Evolutionary conservation across 345 rosid species (phyloP).

Genomic region (Viola odorata): DNA sequence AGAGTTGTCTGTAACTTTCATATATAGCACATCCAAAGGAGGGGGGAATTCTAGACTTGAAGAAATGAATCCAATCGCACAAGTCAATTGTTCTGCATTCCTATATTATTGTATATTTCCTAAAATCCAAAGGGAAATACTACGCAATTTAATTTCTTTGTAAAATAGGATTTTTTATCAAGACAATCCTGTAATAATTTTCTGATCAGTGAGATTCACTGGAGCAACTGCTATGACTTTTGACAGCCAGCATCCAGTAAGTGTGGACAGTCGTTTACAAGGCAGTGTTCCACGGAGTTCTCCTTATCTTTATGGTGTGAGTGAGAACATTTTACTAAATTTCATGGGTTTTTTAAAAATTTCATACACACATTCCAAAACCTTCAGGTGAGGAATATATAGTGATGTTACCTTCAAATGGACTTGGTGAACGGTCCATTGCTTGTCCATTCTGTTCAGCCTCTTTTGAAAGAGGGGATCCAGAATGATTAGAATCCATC

Average conservation of each 20-base stretch:
- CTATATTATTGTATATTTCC: no score
- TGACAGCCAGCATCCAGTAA: neutral
- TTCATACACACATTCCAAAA: conserved; percentile 1
- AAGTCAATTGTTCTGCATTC: no score
- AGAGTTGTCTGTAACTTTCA: no score
- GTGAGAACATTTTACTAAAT: neutral
- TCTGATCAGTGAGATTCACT: neutral
- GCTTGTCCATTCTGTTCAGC: conserved; percentile 65
- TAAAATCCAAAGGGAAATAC: no score
- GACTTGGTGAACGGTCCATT: conserved; percentile 57
- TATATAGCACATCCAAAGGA: no score
- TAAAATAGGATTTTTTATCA: no score
- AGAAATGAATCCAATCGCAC: no score
- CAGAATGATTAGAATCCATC: conserved; percentile 58
- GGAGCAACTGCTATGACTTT: neutral
- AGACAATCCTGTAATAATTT: no score
- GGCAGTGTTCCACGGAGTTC: neutral
- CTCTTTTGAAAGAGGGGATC: conserved; percentile 79
- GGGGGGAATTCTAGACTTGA: no score
- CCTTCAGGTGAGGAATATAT: neutral
- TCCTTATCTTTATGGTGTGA: neutral
- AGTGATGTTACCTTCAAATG: conserved; percentile 60
- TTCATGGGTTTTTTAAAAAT: no score
- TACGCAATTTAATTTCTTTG: no score
- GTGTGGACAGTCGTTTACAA: neutral